Evolutionary conservation across 768 basidiomycete species (phyloP), one percentile per base, ranked within the genome.

Genomic region (Suillus sp.): DNA sequence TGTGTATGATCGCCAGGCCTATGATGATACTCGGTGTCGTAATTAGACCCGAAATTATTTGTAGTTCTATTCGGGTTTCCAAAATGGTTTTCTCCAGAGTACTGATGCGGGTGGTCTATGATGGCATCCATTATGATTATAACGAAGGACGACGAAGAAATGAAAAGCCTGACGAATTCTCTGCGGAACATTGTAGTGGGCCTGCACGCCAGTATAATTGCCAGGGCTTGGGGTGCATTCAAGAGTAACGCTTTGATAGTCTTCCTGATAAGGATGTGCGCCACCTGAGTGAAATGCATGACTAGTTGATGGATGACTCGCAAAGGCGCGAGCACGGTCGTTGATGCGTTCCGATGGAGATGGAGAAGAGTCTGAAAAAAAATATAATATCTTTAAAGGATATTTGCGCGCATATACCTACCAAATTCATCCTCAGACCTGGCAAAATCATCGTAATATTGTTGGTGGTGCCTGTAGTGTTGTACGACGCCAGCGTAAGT

Each of bases 291-390:
- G 38, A 57, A 13, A 40, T n/a, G 27, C 56, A 38, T 57, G 25
- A 11, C 37, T 57, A 27, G 56, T 10, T 20, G 38, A 27, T 10
- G 56, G 38, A 40, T 57, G 11, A 25, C 3, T 57, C 40, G 25
- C 56, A 40, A 57, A 40, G 5, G 56, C 10, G 5, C 38, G 56
- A 57, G 38, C 40, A 30, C 27, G 56, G 27, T 38, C 18, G 25
- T 25, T 18, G 22, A 38, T 18, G 55, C 67, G 75, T 51, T 72
- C 75, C 37, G 74, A 71, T 5, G 77, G 79, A 38, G 76, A 78
- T 7, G 77, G 71, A 32, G 78, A 78, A 11, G 75, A 72, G 11
- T 72, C 75, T 67, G 62, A 73, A 75, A n/a, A 67, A 66, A 54
- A 74, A 71, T 53, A 72, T 74, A 42, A 65, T 35, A 2, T 38